Conservation (phyloP, 208 protist genomes). For the Acanthamoeba lenticulata region DNA sequence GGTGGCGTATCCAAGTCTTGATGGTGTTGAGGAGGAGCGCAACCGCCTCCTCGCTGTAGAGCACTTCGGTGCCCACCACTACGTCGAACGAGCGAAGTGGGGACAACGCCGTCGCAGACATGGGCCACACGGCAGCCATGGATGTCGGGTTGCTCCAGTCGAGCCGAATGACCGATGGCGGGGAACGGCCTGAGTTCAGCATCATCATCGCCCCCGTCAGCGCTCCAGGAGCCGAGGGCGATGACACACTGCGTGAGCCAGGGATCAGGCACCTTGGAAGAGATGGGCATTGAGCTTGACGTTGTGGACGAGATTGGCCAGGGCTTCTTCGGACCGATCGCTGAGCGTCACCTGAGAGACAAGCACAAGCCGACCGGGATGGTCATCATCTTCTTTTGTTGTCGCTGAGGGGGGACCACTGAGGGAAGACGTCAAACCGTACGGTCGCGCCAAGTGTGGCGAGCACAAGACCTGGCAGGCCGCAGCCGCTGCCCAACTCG, state of each 20-base stretch:
- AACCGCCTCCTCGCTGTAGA: background rate
- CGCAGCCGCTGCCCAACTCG: conserved; percentile 32
- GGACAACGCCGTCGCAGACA: background rate
- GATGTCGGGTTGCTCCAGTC: background rate
- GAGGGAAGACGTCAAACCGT: background rate
- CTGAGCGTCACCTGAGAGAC: background rate
- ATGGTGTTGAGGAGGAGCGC: background rate
- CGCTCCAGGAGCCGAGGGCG: background rate
- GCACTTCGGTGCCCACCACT: background rate
- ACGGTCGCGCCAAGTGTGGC: background rate
- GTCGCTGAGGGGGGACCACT: background rate
- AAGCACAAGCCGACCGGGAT: background rate
- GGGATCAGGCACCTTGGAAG: background rate
- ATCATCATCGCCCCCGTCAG: background rate
- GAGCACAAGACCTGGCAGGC: conserved; percentile 19
- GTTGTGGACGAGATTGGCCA: conserved; percentile 11
- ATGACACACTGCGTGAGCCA: background rate
- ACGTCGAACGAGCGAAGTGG: background rate
- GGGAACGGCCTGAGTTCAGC: background rate
- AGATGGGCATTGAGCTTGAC: background rate
- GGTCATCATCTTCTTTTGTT: background rate
- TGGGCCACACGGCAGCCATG: background rate
- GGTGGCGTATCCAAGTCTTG: background rate
- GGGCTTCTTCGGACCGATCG: background rate
- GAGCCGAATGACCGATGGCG: background rate